A percentile compares a stretch with the other conserved stretches of the same genome.
Conservation (phyloP, 495 filamentous ascomycete genomes). For the Aspergillus ostianus region DNA sequence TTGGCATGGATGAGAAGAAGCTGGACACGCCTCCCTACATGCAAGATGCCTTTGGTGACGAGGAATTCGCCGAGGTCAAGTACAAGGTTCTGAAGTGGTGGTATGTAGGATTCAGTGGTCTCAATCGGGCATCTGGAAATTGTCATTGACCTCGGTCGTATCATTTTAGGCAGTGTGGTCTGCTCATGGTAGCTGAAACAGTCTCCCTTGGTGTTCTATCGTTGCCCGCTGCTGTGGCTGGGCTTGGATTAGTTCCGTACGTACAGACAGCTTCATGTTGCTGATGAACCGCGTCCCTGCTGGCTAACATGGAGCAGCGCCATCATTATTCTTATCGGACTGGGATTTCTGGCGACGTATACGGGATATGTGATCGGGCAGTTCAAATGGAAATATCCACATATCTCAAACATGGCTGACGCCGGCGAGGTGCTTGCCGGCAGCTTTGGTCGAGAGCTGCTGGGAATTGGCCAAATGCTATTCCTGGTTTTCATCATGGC, state of each 20-base stretch:
- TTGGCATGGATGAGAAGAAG: constrained; percentile 23
- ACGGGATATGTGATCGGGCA: constrained; percentile 76
- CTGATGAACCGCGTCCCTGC: neutral
- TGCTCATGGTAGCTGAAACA: constrained; percentile 69
- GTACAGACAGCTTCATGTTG: constrained; percentile 10
- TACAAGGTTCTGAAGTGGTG: constrained; percentile 46
- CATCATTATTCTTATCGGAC: constrained; percentile 59
- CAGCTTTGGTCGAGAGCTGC: constrained; percentile 59
- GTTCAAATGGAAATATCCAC: constrained; percentile 69
- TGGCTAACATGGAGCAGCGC: constrained; percentile 42
- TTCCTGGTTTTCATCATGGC: constrained; percentile 77
- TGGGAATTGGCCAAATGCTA: constrained; percentile 60
- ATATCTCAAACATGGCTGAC: constrained; percentile 73
- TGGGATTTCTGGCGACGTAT: constrained; percentile 72
- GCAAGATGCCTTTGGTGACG: constrained; percentile 42
- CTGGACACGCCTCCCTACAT: constrained; percentile 13
- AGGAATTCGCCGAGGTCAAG: constrained; percentile 39
- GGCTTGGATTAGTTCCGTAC: constrained; percentile 59
- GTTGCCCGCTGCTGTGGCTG: constrained; percentile 62
- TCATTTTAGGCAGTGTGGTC: constrained; percentile 39
- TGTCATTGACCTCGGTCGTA: neutral
- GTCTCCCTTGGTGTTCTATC: constrained; percentile 69
- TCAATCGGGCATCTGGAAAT: constrained; percentile 1
- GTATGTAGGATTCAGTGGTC: constrained; percentile 21
- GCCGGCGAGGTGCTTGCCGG: constrained; percentile 66